These are phyloP conservation scores for Globisporangium iwayamae DNA, from an alignment of 352 stramenopile genomes.

Conservation along the genomic window DNA sequence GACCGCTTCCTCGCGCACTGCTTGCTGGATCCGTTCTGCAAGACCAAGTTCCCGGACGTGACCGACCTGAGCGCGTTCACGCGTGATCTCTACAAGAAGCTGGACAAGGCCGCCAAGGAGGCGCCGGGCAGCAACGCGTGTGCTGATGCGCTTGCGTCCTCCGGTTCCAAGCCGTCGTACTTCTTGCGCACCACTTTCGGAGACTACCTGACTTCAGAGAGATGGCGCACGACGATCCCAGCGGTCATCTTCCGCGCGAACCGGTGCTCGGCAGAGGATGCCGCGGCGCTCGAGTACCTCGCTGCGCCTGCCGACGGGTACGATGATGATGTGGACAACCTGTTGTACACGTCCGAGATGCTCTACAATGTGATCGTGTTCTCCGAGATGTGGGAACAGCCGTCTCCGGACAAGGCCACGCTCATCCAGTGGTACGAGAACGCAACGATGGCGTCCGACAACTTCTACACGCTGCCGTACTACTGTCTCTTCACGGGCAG, in stretches of 20 bases:
- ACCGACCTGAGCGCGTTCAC: conserved; percentile 46
- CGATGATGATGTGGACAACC: conserved; percentile 36
- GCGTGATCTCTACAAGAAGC: conserved; percentile 40
- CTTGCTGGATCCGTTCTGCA: conserved; percentile 54
- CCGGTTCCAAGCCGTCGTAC: conserved; percentile 53
- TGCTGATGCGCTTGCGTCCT: conserved; percentile 38
- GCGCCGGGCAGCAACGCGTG: conserved; percentile 40
- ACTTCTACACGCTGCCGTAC: conserved; percentile 63
- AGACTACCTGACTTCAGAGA: conserved; percentile 51
- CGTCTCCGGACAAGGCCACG: conserved; percentile 48
- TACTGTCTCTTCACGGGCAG: conserved; percentile 77
- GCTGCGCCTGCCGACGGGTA: conserved; percentile 16
- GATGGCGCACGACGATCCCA: conserved; percentile 36
- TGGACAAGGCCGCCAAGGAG: conserved; percentile 47
- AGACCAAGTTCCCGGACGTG: conserved; percentile 55
- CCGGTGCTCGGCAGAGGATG: conserved; percentile 38
- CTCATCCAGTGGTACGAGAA: conserved; percentile 59
- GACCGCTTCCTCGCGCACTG: conserved; percentile 56
- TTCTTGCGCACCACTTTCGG: conserved; percentile 61
- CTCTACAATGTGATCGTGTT: conserved; percentile 80
- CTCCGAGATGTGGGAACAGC: conserved; percentile 69
- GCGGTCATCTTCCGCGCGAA: conserved; percentile 53
- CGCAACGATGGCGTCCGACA: conserved; percentile 59
- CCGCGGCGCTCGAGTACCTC: conserved; percentile 36
- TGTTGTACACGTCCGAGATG: conserved; percentile 67